phyloP scores from a whole-genome alignment of 768 basidiomycete genomes.

The Pleurotus citrinopileatus region DNA sequence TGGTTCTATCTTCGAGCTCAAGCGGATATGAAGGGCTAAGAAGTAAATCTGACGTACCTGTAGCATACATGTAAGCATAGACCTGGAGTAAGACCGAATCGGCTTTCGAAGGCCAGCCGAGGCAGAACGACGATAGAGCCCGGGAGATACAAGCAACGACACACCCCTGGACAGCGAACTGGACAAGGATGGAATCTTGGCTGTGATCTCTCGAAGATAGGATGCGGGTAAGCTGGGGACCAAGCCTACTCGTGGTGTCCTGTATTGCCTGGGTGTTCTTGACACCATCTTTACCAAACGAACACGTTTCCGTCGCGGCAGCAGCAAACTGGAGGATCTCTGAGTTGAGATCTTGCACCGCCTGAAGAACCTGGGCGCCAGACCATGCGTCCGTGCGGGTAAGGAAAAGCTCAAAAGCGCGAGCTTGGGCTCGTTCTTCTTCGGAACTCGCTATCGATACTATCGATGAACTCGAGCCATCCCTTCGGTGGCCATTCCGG shows the following conservation, averaged over 20 bases:
- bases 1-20: conserved; percentile 44
- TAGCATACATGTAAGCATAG: conserved; percentile 53
- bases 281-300: conserved; percentile 39
- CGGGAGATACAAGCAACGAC: conserved; percentile 64
- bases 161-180: conserved; percentile 72
- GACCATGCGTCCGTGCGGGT: conserved; percentile 76
- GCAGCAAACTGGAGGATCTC: conserved; percentile 82
- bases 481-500: conserved; percentile 10
- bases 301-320: conserved; percentile 66
- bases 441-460: conserved; percentile 23
- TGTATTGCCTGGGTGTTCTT: conserved; percentile 43
- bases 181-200: conserved; percentile 74
- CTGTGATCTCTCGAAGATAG: conserved; percentile 64
- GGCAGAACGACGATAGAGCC: conserved; percentile 67
- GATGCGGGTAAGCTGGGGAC: conserved; percentile 57
- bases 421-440: conserved; percentile 57
- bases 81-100: conserved; percentile 64
- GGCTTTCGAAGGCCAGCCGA: conserved; percentile 69
- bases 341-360: conserved; percentile 75
- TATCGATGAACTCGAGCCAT: conserved; percentile 7
- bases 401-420: conserved; percentile 64
- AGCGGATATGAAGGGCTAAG: neutral
- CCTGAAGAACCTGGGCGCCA: conserved; percentile 75
- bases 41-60: conserved; percentile 34
- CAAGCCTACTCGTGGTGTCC: conserved; percentile 62